Conservation (phyloP, 306 rosid genomes). For the Vicia villosa region DNA sequence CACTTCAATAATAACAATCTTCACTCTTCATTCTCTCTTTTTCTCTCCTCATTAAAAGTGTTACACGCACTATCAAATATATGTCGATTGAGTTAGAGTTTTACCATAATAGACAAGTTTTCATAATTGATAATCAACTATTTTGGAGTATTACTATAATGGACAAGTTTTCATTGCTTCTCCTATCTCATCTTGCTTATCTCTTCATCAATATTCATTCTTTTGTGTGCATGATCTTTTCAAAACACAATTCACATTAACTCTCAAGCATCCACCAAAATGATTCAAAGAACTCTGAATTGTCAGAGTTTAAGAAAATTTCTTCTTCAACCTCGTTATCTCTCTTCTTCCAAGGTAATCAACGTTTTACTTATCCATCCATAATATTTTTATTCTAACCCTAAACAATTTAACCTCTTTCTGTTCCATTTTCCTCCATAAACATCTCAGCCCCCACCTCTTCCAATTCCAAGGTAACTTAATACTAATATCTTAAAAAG, state of each 20-base stretch:
- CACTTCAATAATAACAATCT: too few species aligned
- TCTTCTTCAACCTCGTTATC: slow-evolving; percentile 26
- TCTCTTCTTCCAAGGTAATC: slow-evolving; percentile 43
- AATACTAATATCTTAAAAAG: not conserved
- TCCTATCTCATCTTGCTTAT: not conserved
- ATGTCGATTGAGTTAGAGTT: too few species aligned
- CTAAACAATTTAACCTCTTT: too few species aligned
- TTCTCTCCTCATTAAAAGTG: too few species aligned
- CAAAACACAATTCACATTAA: not conserved
- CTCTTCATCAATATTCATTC: not conserved
- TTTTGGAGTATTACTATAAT: too few species aligned
- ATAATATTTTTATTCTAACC: too few species aligned
- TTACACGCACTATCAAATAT: too few species aligned
- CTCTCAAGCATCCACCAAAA: slow-evolving; percentile 30
- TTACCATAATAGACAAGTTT: too few species aligned
- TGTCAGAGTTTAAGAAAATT: slow-evolving; percentile 23
- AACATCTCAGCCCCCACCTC: slow-evolving; percentile 38
- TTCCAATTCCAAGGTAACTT: slow-evolving; percentile 29
- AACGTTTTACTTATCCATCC: not conserved
- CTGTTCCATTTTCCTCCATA: too few species aligned
- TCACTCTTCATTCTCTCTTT: too few species aligned
- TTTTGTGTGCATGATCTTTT: not conserved
- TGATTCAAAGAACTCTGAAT: slow-evolving; percentile 43
- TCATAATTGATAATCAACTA: too few species aligned
- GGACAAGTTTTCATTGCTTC: not conserved